Conservation (phyloP, 106 monocot species). For the Allium fistulosum region DNA sequence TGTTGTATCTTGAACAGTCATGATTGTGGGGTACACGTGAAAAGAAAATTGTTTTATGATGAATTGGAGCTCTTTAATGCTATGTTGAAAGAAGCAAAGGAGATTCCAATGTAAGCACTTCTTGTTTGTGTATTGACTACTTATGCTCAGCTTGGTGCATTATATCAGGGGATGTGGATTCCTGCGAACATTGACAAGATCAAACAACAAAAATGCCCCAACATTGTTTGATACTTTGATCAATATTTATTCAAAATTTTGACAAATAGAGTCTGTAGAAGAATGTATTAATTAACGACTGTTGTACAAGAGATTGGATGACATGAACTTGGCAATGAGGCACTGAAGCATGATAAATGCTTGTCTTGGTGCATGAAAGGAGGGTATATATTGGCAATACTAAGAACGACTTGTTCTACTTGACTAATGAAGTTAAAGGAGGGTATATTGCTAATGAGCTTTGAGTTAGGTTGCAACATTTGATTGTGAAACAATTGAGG, state of each 20-base stretch:
- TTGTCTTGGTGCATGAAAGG: constrained; percentile 14
- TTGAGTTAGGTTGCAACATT: constrained; percentile 6
- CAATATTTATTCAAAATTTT: constrained; percentile 43
- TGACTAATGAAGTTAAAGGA: constrained; percentile 34
- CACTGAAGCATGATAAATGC: constrained; percentile 29
- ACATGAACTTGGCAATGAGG: constrained; percentile 19
- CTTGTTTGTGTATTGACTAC: constrained; percentile 29
- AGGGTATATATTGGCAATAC: constrained; percentile 23
- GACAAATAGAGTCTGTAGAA: constrained; percentile 19
- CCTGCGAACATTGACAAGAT: constrained; percentile 21
- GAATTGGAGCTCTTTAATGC: constrained; percentile 19
- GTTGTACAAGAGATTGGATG: constrained; percentile 13
- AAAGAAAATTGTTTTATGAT: constrained; percentile 16
- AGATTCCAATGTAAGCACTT: constrained; percentile 21
- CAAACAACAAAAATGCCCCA: constrained; percentile 9
- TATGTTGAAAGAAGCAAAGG: constrained; percentile 16
- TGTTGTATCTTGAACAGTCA: constrained; percentile 10
- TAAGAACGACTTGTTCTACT: constrained; percentile 28
- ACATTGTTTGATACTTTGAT: constrained; percentile 28
- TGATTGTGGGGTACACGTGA: constrained; percentile 19
- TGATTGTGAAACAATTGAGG: constrained; percentile 22
- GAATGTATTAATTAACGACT: constrained; percentile 15
- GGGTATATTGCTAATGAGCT: constrained; percentile 26
- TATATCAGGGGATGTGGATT: constrained; percentile 39
- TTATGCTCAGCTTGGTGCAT: constrained; percentile 34